phyloP scores from a whole-genome alignment of 257 asterid genomes.

The Ballota nigra region DNA sequence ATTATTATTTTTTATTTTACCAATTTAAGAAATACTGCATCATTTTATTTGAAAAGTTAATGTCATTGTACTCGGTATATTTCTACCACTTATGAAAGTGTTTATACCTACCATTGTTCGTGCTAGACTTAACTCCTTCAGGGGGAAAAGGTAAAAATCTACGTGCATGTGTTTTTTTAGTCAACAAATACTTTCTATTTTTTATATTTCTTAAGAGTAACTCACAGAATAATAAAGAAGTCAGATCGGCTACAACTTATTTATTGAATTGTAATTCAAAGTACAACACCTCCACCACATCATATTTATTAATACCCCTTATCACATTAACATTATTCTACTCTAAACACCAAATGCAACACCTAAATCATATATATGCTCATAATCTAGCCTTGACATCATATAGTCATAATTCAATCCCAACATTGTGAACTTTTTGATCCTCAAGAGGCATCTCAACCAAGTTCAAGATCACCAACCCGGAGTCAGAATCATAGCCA shows the following conservation, averaged over 20 bases:
- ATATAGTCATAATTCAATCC: slow-evolving; percentile 44
- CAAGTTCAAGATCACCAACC: slow-evolving; percentile 57
- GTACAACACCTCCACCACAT: not conserved
- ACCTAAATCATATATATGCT: slow-evolving; percentile 1
- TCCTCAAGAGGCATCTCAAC: slow-evolving; percentile 61
- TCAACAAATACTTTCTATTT: too few species aligned
- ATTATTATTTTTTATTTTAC: too few species aligned
- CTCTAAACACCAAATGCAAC: not conserved
- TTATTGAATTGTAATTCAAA: not conserved
- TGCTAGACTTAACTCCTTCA: too few species aligned
- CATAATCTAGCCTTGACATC: slow-evolving; percentile 15
- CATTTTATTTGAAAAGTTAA: too few species aligned
- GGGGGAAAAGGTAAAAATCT: too few species aligned
- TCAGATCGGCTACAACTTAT: not conserved
- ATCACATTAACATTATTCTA: not conserved
- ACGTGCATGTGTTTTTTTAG: too few species aligned
- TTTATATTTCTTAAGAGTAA: too few species aligned
- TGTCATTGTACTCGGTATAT: too few species aligned
- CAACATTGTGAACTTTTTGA: slow-evolving; percentile 49
- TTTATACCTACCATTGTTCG: too few species aligned
- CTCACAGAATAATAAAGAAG: not conserved
- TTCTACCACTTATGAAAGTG: too few species aligned
- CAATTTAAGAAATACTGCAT: too few species aligned
- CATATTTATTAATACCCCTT: not conserved
- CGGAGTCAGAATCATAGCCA: slow-evolving; percentile 46